Evolutionary conservation across 2,329 filamentous ascomycete species (phyloP), one percentile per base, ranked within the genome.

Genomic region (Aspergillus sp.): DNA sequence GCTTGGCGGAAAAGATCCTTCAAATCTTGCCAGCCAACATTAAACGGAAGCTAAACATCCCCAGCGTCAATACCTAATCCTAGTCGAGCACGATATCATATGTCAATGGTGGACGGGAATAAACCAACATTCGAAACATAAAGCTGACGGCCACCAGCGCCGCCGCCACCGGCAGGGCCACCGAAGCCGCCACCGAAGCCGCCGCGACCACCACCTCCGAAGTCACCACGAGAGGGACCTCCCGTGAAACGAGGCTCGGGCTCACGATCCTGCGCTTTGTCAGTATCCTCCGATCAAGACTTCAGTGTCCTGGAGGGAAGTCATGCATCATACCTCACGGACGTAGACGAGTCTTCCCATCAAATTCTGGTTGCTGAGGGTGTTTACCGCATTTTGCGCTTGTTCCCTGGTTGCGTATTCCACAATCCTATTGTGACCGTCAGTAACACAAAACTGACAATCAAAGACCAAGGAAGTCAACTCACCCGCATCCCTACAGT

Each of bases 401-500:
- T 99, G 92, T 76, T 99, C 95, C 88, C 93, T 91, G 74, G 94
- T 97, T 80, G 93, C 93, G 88, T 99, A 99, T 90, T 99, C 95
- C 89, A 99, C 95, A 91, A 99, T 99, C 84, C 92, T 96, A 66
- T 2, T 11, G 15, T 10, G 19, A 38, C 13, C 2, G 38, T 64
- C 39, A 65, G 63, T 25, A 15, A 15, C 27, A 36, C 2, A 13
- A 13, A 13, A 6, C 32, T 36, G 32, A 11, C 32, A 0, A 36
- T 36, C 11, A 36, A 36, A 36, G 10, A 13, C 11, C 36, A 17
- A 38, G 47, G 52, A 49, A 30, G 38, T 54, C 47, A 57, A 87
- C 92, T 88, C 88, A 96, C 92, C 95, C 95, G 94, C 94, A 99
- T 92, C 95, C 94, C 94, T 98, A 96, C 90, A 96, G 86, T 84